Evolutionary conservation across 495 filamentous ascomycete genomes (phyloP), one percentile per base, ranked within the genome.

Genomic region (Neurospora sp.): DNA sequence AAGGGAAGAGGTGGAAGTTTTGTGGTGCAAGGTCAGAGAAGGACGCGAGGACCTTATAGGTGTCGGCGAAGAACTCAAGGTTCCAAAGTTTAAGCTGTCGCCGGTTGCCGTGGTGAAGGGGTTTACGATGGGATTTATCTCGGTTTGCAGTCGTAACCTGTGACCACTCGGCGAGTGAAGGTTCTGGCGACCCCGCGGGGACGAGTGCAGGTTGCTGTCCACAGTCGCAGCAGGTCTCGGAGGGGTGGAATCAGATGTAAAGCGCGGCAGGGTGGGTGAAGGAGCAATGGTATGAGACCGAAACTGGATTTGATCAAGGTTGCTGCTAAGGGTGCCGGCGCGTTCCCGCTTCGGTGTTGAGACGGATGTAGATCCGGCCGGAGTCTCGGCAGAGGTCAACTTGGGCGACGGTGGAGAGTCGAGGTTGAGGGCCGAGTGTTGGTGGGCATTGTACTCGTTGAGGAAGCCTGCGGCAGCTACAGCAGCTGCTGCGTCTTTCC

Each of bases 1-100:
- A 14, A 86, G 78, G 20, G 80, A 85, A 16, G 82, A 81, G 10
- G 82, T 72, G 0, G 85, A 86, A 39, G 83, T 75, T 71, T 84
- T 83, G 75, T 78, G 79, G 46, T 83, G 80, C 4, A 85, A 74
- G 38, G 74, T 70, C 14, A 82, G 66, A 9, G 72, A 72, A 8
- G 80, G 79, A 3, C 80, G 82, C 35, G 78, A 42, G 11, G 76
- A 74, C 23, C 78, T 79, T 49, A 77, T 71, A 16, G 80, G 77
- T 9, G 80, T 76, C 35, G 78, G 39, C 12, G 54, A 66, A 35
- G 54, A 66, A 18, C 5, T 66, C 54, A 66, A 66, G 54, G 54
- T 66, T 66, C 54, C 54, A 66, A 16, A 66, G 14, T 4, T 66
- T 38, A 74, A 75, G 72, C 66, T 70, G 71, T 74, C 73, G 66